Evolutionary conservation across 2,329 filamentous ascomycete genomes (phyloP), one percentile per base, ranked within the genome.

Genomic region (Whalleya microplaca): DNA sequence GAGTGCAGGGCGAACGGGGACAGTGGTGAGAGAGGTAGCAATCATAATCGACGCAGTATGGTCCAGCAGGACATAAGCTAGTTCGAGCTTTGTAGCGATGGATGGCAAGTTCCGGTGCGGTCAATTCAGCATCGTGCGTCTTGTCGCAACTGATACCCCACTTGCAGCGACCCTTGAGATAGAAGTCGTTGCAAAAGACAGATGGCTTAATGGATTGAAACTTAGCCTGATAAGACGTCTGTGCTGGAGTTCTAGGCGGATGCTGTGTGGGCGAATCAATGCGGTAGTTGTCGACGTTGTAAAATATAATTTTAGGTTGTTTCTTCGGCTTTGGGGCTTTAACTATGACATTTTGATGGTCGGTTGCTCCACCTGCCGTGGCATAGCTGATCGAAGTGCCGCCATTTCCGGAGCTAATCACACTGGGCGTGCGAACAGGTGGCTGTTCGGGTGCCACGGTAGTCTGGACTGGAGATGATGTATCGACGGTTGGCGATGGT

Each of bases 1-100:
- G 59, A 1, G 60, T 65, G 48, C 70, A 72, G 40, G 63, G 62
- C 19, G 53, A 32, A 12, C 69, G 67, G 44, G 71, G 66, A 48
- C 71, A 72, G 48, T 72, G 71, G 48, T 72, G 71, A 45, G 69
- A 71, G 37, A 72, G 65, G 56, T 72, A 72, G 59, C 71, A 72
- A 37, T 70, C 69, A 41, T 69, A 67, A 56, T 72, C 71, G 41
- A 63, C 66, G 45, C 71, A 72, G 46, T 66, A 66, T 1, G 70
- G 70, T 2, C 70, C 70, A 12, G 63, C 51, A 7, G 71, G 71
- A 47, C 71, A 72, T 45, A 71, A 55, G 55, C 70, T 72, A 20
- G 71, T 72, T 45, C 71, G 65, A 7, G 71, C 71, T 55, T 72
- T 72, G 58, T 72, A 72, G 52, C 71, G 69, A 52, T 72, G 71